These are phyloP conservation scores for Chalciporus chontae DNA, from an alignment of 768 basidiomycete genomes.

Conservation along the genomic window DNA sequence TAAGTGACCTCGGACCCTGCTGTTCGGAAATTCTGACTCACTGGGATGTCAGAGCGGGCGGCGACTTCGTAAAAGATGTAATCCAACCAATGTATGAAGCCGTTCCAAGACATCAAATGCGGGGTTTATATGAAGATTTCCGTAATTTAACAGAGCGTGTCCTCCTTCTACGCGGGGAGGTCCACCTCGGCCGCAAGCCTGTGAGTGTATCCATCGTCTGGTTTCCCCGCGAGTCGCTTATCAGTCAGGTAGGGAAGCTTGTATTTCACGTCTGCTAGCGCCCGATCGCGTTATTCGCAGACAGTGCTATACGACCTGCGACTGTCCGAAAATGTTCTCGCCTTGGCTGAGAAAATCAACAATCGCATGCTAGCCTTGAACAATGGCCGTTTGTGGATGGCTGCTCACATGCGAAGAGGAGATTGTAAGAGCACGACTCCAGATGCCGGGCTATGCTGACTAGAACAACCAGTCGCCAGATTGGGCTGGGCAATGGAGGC, in stretches of 20 bases:
- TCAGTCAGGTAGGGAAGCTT: slow-evolving; percentile 26
- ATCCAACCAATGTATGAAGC: slow-evolving; percentile 33
- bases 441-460: too few species aligned
- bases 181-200: slow-evolving; percentile 37
- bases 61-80: slow-evolving; percentile 39
- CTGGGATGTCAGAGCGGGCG: slow-evolving; percentile 28
- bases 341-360: slow-evolving; percentile 30
- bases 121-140: slow-evolving; percentile 40
- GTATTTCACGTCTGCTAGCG: slow-evolving; percentile 31
- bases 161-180: slow-evolving; percentile 38
- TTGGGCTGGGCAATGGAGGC: slow-evolving; percentile 35
- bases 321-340: slow-evolving; percentile 21
- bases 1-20: slow-evolving; percentile 24
- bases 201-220: slow-evolving; percentile 17
- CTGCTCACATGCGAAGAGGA: slow-evolving; percentile 43
- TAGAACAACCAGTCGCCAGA: slow-evolving; percentile 19
- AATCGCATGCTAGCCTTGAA: slow-evolving; percentile 29
- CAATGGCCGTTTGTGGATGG: slow-evolving; percentile 39
- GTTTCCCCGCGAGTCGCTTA: neutral
- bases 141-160: slow-evolving; percentile 32
- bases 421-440: slow-evolving; percentile 29
- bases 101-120: slow-evolving; percentile 30
- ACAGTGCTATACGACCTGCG: slow-evolving; percentile 32
- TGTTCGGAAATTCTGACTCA: neutral
- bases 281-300: slow-evolving; percentile 24